A percentile compares a stretch with the other conserved stretches of the same genome.
phyloP scores from a whole-genome alignment of 371 early-diverging fungal species.

The Neoconidiobolus thromboides region DNA sequence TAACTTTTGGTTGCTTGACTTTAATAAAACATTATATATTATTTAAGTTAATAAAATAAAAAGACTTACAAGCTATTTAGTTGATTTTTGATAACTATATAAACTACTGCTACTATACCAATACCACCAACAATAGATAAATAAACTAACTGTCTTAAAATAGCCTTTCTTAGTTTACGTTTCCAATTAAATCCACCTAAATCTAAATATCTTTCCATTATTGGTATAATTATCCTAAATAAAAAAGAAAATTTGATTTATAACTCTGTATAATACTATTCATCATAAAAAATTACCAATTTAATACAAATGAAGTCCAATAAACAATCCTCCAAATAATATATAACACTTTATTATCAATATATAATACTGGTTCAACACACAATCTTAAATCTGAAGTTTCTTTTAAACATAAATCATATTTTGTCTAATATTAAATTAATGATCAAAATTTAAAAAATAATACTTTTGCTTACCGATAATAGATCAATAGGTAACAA shows the following conservation, averaged over 20 bases:
- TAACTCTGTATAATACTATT: background rate
- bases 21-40: background rate
- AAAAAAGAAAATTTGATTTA: background rate
- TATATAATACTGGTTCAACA: background rate
- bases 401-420: background rate
- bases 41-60: background rate
- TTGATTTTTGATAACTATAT: conserved; percentile 33
- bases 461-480: background rate
- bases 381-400: background rate
- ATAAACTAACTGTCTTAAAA: conserved; percentile 48
- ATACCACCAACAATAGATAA: conserved; percentile 15
- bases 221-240: conserved; percentile 47
- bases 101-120: conserved; percentile 36
- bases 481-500: background rate
- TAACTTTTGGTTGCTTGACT: conserved; percentile 26
- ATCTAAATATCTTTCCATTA: conserved; percentile 56
- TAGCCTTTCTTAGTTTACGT: conserved; percentile 30
- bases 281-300: conserved; percentile 28
- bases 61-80: background rate
- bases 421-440: background rate
- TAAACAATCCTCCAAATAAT: conserved; percentile 59
- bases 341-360: conserved; percentile 16
- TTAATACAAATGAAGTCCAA: conserved; percentile 67
- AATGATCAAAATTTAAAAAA: background rate
- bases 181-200: conserved; percentile 50